phyloP scores from a whole-genome alignment of 2,329 filamentous ascomycete genomes.

The Penicillium concentricum region DNA sequence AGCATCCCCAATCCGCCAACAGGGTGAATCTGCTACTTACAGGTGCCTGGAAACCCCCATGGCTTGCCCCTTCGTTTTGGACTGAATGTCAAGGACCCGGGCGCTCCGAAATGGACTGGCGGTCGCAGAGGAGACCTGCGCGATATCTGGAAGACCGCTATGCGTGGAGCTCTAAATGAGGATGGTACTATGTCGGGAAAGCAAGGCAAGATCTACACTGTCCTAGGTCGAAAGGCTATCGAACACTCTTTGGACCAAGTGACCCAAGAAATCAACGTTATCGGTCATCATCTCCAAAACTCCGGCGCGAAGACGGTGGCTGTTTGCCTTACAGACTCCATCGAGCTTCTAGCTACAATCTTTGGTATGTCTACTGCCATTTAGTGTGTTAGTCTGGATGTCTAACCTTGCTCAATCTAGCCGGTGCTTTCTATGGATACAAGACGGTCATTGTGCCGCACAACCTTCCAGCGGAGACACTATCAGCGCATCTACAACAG shows the following conservation, averaged over 20 bases:
- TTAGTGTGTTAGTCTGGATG: background rate
- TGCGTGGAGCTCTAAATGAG: slow-evolving; percentile 62
- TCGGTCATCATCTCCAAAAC: slow-evolving; percentile 74
- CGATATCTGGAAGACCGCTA: slow-evolving; percentile 80
- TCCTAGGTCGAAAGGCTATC: slow-evolving; percentile 70
- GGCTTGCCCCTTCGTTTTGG: slow-evolving; percentile 77
- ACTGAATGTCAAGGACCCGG: slow-evolving; percentile 77
- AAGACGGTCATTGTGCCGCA: slow-evolving; percentile 84
- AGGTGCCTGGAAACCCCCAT: slow-evolving; percentile 82
- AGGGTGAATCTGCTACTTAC: slow-evolving; percentile 82
- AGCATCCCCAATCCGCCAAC: slow-evolving; percentile 74
- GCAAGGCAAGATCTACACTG: slow-evolving; percentile 71
- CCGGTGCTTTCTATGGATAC: slow-evolving; percentile 84
- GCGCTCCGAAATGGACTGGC: slow-evolving; percentile 75
- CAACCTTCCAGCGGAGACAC: slow-evolving; percentile 66
- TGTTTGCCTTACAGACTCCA: slow-evolving; percentile 87
- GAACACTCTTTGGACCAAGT: slow-evolving; percentile 73
- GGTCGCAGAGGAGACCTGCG: slow-evolving; percentile 86
- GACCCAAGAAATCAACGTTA: slow-evolving; percentile 80
- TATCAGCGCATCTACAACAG: slow-evolving; percentile 70
- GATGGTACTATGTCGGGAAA: slow-evolving; percentile 61
- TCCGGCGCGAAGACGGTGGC: slow-evolving; percentile 72
- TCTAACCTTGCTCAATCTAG: slow-evolving; percentile 41
- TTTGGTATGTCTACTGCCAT: slow-evolving; percentile 56
- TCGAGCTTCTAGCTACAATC: slow-evolving; percentile 77